Conservation (phyloP, 2,329 filamentous ascomycete species). For the Cladophialophora carrionii region DNA sequence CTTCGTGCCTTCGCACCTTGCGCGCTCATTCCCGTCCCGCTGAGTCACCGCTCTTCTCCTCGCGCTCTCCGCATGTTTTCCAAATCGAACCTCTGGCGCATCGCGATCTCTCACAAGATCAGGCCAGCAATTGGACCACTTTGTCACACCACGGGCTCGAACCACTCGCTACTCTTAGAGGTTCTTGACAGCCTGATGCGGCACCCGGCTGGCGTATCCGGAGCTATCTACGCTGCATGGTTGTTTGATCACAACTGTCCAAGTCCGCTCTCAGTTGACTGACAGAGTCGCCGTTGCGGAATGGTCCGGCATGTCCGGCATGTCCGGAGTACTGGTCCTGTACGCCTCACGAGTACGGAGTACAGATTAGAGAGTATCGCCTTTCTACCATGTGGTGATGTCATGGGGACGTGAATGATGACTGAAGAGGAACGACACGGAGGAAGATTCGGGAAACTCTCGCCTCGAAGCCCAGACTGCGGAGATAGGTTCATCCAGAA, state of each 20-base stretch:
- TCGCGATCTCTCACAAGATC: neutral
- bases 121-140: slow-evolving; percentile 1
- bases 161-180: neutral
- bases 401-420: neutral
- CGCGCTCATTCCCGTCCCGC: neutral
- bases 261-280: neutral
- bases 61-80: neutral
- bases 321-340: no score
- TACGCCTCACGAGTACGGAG: neutral
- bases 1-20: neutral
- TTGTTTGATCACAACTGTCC: neutral
- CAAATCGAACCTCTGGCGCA: neutral
- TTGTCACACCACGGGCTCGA: slow-evolving; percentile 4
- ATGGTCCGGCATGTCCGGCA: neutral
- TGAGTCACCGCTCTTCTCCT: neutral
- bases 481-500: neutral
- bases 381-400: neutral
- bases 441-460: neutral
- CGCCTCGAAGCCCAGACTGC: neutral
- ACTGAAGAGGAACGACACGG: neutral
- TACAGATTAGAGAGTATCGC: neutral
- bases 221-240: neutral
- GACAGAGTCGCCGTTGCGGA: neutral
- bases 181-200: neutral
- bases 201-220: neutral